Conservation (phyloP, 352 stramenopile species). For the Globisporangium spinosum region DNA sequence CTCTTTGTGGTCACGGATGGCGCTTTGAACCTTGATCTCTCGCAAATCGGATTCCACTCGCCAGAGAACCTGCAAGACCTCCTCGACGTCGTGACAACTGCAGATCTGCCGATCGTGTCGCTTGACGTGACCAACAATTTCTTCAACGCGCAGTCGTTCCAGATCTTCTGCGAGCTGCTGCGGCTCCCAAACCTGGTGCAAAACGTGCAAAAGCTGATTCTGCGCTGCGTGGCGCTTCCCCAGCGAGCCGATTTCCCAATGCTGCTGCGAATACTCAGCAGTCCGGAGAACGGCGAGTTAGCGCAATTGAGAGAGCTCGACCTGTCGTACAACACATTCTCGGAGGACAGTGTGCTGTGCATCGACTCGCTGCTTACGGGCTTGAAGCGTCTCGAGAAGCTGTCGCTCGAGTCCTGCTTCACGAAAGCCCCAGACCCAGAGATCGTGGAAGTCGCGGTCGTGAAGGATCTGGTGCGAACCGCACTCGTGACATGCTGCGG, state of each 20-base stretch:
- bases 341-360: slow-evolving; percentile 29
- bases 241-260: slow-evolving; percentile 39
- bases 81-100: slow-evolving; percentile 36
- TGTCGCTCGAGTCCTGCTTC: slow-evolving; percentile 64
- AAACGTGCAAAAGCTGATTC: slow-evolving; percentile 30
- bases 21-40: slow-evolving; percentile 43
- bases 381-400: slow-evolving; percentile 30
- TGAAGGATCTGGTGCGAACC: slow-evolving; percentile 36
- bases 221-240: slow-evolving; percentile 50
- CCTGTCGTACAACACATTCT: slow-evolving; percentile 70
- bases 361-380: slow-evolving; percentile 40
- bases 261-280: slow-evolving; percentile 39
- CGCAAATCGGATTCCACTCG: slow-evolving; percentile 48
- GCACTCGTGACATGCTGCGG: slow-evolving; percentile 33
- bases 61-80: slow-evolving; percentile 49
- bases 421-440: slow-evolving; percentile 35
- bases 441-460: slow-evolving; percentile 35
- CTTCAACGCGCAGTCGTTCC: slow-evolving; percentile 51
- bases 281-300: slow-evolving; percentile 20
- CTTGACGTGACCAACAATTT: slow-evolving; percentile 61
- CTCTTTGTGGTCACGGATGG: slow-evolving; percentile 36
- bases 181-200: slow-evolving; percentile 31
- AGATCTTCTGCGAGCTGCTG: slow-evolving; percentile 44
- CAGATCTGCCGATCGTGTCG: slow-evolving; percentile 35
- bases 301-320: slow-evolving; percentile 43